Conservation (phyloP, 257 asterid genomes). For the Sherardia arvensis region DNA sequence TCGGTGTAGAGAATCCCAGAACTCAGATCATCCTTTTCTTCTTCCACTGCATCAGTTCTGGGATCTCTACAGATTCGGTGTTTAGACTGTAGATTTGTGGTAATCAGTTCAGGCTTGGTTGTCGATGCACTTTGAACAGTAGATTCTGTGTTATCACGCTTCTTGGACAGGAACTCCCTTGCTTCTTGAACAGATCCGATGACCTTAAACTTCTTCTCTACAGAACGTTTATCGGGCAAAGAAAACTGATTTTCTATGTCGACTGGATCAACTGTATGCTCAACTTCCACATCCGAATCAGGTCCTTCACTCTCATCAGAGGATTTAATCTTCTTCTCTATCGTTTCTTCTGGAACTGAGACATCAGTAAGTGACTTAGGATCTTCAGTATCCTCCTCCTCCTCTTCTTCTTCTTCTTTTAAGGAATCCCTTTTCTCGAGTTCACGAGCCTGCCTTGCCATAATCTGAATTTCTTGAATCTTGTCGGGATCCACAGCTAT, state of each 20-base stretch:
- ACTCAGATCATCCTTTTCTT: slow-evolving; percentile 13
- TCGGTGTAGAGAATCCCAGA: slow-evolving; percentile 21
- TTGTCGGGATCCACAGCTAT: slow-evolving; percentile 26
- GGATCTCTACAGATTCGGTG: slow-evolving; percentile 13
- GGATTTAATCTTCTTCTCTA: slow-evolving; percentile 14
- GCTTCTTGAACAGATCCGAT: slow-evolving; percentile 80
- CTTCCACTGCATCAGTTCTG: slow-evolving; percentile 22
- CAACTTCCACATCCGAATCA: slow-evolving; percentile 12
- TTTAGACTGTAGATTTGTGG: slow-evolving; percentile 13
- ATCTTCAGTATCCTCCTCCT: slow-evolving; percentile 26
- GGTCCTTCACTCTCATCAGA: slow-evolving; percentile 20
- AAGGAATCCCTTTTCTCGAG: slow-evolving; percentile 36
- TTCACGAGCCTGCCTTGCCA: slow-evolving; percentile 72
- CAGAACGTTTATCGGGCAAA: slow-evolving; percentile 18
- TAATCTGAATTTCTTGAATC: slow-evolving; percentile 54
- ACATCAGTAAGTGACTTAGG: slow-evolving; percentile 17
- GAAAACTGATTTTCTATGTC: slow-evolving; percentile 9
- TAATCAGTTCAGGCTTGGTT: slow-evolving; percentile 13
- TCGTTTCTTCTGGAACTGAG: slow-evolving; percentile 15
- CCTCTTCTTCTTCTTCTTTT: slow-evolving; percentile 11
- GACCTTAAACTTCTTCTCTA: slow-evolving; percentile 36
- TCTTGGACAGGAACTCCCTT: slow-evolving; percentile 60
- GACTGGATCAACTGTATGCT: slow-evolving; percentile 19
- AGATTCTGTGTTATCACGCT: slow-evolving; percentile 25
- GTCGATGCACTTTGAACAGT: slow-evolving; percentile 23